Evolutionary conservation across 2,329 filamentous ascomycete species (phyloP), one percentile per base, ranked within the genome.

Genomic region (Trichoderma aggressivum): DNA sequence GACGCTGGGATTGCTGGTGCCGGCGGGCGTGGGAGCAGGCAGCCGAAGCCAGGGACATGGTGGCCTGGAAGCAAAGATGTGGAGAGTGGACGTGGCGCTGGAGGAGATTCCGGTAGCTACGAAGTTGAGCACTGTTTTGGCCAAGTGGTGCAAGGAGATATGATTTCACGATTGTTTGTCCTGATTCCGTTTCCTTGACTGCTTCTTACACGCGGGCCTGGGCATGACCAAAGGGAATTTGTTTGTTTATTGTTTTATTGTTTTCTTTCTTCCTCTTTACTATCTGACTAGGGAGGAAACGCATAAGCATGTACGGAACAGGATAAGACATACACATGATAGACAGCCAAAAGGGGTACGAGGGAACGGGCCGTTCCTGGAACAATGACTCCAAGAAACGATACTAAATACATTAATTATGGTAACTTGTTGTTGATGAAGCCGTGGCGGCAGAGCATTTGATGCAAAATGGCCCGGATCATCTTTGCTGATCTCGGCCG

Each of bases 61-160:
- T 18, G 88, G 88, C 3, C 79, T 89, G 21, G 89, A 89, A 77
- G 88, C 87, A 71, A 88, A 88, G 79, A 91, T 92, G 90, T 91
- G 90, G 84, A 90, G 89, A 81, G 87, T 92, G 39, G 93, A 96
- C 79, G 89, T 96, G 34, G 87, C 87, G 61, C 82, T 96, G 70
- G 92, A 94, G 79, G 93, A 97, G 84, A 92, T 96, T 76, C 89
- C 90, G 1, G 82, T 84, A 28, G 88, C 85, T 16, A 87, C 89
- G 66, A 87, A 87, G 77, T 79, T 91, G 63, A 86, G 85, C 70
- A 82, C 82, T 4, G 87, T 90, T 30, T 81, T 93, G 84, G 86
- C 86, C 43, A 90, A 88, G 77, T 96, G 93, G 93, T 96, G 93
- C 83, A 87, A 85, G 78, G 91, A 94, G 83, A 90, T 94, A 72